Conservation (phyloP, 305 asterid genomes). For the Caryopteris hybrid region DNA sequence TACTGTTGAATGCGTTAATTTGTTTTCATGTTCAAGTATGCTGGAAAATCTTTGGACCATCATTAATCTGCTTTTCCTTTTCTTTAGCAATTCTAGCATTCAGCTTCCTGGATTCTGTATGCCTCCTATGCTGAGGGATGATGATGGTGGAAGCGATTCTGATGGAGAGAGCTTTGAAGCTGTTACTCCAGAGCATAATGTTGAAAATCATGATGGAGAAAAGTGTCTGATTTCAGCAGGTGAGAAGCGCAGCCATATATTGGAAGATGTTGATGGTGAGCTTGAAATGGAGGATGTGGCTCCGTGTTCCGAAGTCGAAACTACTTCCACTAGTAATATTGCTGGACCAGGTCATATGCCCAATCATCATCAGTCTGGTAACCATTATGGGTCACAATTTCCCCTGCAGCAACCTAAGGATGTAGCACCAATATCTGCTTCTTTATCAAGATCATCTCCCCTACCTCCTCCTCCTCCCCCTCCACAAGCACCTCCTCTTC, state of each 20-base stretch:
- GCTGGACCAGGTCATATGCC: constrained; percentile 27
- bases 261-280: constrained; percentile 93
- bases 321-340: constrained; percentile 32
- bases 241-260: constrained; percentile 70
- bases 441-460: constrained; percentile 36
- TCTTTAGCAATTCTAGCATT: constrained; percentile 80
- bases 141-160: constrained; percentile 64
- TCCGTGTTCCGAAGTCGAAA: constrained; percentile 54
- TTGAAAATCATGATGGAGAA: constrained; percentile 44
- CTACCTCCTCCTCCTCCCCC: constrained; percentile 36
- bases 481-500: constrained; percentile 44
- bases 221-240: constrained; percentile 23
- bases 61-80: constrained; percentile 17
- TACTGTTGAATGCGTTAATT: background rate
- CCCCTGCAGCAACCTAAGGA: constrained; percentile 46
- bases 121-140: constrained; percentile 83
- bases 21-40: background rate
- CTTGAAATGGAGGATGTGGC: constrained; percentile 98
- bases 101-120: constrained; percentile 80
- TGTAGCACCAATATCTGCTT: constrained; percentile 38
- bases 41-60: background rate
- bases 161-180: constrained; percentile 93
- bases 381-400: constrained; percentile 24
- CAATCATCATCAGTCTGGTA: constrained; percentile 34
- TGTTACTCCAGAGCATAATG: constrained; percentile 77